Percentiles rank a stretch among this genome's conserved stretches.
These are phyloP conservation scores for Elongisporangium anandrum DNA, from an alignment of 352 stramenopile species.

Conservation along the genomic window DNA sequence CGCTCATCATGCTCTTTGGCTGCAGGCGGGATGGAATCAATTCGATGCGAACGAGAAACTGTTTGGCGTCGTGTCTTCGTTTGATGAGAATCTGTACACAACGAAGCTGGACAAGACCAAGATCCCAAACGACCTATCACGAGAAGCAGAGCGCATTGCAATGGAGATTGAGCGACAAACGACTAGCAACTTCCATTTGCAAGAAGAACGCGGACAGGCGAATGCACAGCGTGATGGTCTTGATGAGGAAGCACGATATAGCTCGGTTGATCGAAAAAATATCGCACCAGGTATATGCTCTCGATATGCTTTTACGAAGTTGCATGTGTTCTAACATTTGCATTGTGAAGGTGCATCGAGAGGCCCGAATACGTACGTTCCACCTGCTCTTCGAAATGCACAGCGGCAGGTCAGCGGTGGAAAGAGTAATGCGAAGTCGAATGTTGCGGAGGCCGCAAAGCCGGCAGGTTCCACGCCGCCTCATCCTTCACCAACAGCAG, in stretches of 20 bases:
- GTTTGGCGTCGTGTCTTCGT: conserved; percentile 94
- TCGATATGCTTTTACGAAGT: not conserved
- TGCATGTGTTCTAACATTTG: not conserved
- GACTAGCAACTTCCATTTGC: conserved; percentile 92
- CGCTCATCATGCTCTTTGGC: not conserved
- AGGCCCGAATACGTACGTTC: conserved; percentile 53
- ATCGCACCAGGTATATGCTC: conserved; percentile 1
- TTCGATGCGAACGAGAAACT: conserved; percentile 96
- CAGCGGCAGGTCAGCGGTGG: conserved; percentile 34
- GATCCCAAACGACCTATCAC: conserved; percentile 86
- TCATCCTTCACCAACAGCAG: conserved; percentile 4
- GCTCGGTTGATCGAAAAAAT: conserved; percentile 83
- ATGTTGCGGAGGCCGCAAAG: conserved; percentile 1
- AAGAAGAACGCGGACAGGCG: conserved; percentile 67
- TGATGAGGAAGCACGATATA: conserved; percentile 96
- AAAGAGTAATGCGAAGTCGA: conserved; percentile 15
- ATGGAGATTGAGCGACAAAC: conserved; percentile 93
- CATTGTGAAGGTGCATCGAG: conserved; percentile 7
- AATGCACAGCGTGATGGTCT: conserved; percentile 58
- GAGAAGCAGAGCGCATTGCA: conserved; percentile 90
- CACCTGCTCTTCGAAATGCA: conserved; percentile 53
- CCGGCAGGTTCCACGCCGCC: conserved; percentile 1
- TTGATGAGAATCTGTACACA: conserved; percentile 98
- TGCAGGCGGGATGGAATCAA: conserved; percentile 90
- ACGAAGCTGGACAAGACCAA: conserved; percentile 94